Evolutionary conservation across 805 yeast species (phyloP).

Genomic region (Suhomyces sp.): DNA sequence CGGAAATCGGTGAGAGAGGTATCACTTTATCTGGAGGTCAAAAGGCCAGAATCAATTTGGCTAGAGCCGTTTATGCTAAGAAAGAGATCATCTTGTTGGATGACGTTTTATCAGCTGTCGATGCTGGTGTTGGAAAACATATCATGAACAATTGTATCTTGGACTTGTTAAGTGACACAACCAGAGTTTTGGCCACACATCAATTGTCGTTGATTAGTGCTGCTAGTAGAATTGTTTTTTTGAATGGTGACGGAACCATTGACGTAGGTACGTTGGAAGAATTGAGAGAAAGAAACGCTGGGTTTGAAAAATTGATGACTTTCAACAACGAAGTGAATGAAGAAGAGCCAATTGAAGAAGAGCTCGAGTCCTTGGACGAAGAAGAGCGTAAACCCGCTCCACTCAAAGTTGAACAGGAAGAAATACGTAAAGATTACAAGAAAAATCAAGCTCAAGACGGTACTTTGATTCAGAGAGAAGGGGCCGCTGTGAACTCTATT

Average conservation of each 20-base stretch:
- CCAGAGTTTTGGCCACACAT: conserved; percentile 38
- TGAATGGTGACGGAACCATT: conserved; percentile 28
- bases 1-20: conserved; percentile 85
- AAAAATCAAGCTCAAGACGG: conserved; percentile 16
- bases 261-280: conserved; percentile 30
- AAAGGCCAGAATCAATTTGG: conserved; percentile 74
- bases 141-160: conserved; percentile 67
- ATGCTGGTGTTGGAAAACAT: conserved; percentile 81
- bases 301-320: conserved; percentile 10
- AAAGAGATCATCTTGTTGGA: conserved; percentile 68
- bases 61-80: conserved; percentile 71
- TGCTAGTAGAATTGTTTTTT: background rate
- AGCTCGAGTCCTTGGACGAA: conserved; percentile 5
- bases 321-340: conserved; percentile 23
- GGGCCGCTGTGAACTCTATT: conserved; percentile 25
- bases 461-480: conserved; percentile 13
- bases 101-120: conserved; percentile 82
- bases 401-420: conserved; percentile 29
- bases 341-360: conserved; percentile 7
- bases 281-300: conserved; percentile 8
- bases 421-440: conserved; percentile 30
- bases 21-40: conserved; percentile 88
- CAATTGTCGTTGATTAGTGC: conserved; percentile 27
- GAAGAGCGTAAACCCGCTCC: background rate
- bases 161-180: conserved; percentile 46